Evolutionary conservation across 768 basidiomycete species (phyloP).

Genomic region (Leccinum pellstonianum): DNA sequence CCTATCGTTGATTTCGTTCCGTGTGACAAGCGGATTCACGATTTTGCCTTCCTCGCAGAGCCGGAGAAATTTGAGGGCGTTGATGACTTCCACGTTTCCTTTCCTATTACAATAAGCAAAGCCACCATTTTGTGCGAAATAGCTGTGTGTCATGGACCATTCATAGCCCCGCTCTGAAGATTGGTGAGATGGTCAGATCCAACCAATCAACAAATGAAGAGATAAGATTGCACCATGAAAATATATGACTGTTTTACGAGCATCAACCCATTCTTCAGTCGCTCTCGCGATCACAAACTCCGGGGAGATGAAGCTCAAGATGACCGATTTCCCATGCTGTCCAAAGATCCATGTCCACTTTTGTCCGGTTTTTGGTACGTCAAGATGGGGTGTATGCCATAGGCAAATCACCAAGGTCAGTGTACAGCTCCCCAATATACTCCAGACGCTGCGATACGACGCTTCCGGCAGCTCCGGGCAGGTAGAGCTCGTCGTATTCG

Average conservation of each 20-base stretch:
- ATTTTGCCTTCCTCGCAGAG: neutral
- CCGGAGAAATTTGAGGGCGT: accelerated
- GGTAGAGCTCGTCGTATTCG: neutral
- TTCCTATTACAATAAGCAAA: neutral
- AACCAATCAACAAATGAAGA: neutral
- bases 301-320: neutral
- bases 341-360: neutral
- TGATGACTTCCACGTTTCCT: neutral
- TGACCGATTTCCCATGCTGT: neutral
- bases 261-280: neutral
- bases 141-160: neutral
- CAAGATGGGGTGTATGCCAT: neutral
- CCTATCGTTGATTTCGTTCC: neutral
- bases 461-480: neutral
- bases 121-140: neutral
- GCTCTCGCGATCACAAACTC: neutral
- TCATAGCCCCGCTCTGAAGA: neutral
- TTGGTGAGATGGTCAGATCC: no score
- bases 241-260: neutral
- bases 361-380: neutral
- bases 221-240: neutral
- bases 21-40: neutral
- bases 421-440: neutral
- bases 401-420: neutral
- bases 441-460: neutral